Evolutionary conservation across 2,329 filamentous ascomycete genomes (phyloP).

Genomic region (Aspergillus piperis): DNA sequence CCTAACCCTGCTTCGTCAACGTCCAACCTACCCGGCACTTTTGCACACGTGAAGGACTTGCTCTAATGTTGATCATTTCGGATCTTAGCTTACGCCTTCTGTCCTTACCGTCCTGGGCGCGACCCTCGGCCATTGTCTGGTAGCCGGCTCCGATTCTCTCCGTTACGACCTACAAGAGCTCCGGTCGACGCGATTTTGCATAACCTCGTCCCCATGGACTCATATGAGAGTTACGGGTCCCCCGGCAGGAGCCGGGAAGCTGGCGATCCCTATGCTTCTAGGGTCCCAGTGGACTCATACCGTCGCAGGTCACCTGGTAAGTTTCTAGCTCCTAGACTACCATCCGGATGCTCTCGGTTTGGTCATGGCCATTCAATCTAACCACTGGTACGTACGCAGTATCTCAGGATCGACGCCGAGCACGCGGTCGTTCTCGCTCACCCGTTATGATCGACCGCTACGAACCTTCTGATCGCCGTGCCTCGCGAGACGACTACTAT

Average conservation of each 20-base stretch:
- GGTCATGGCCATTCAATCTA: background rate
- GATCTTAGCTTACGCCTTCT: slow-evolving; percentile 37
- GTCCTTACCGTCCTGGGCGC: slow-evolving; percentile 11
- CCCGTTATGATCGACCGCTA: slow-evolving; percentile 65
- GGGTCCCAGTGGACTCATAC: slow-evolving; percentile 42
- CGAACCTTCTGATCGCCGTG: slow-evolving; percentile 57
- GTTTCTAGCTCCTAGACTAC: slow-evolving; percentile 12
- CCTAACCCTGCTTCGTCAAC: slow-evolving; percentile 26
- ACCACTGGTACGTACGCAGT: slow-evolving; percentile 17
- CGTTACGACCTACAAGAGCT: background rate
- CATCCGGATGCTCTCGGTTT: background rate
- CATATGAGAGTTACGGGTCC: slow-evolving; percentile 49
- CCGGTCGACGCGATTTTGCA: background rate
- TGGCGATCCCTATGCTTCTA: slow-evolving; percentile 40
- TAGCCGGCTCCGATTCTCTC: background rate
- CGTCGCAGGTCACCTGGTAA: slow-evolving; percentile 51
- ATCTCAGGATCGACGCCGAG: slow-evolving; percentile 47
- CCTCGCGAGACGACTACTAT: slow-evolving; percentile 61
- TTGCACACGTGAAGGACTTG: slow-evolving; percentile 25
- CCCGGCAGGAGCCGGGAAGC: slow-evolving; percentile 46
- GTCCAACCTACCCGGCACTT: slow-evolving; percentile 23
- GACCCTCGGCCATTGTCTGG: background rate
- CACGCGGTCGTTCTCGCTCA: slow-evolving; percentile 59
- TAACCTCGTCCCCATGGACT: slow-evolving; percentile 41
- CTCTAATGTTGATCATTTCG: slow-evolving; percentile 42